These are phyloP conservation scores for Cutaneotrichosporon sp. DNA, from an alignment of 1,284 basidiomycete species.

Conservation along the genomic window DNA sequence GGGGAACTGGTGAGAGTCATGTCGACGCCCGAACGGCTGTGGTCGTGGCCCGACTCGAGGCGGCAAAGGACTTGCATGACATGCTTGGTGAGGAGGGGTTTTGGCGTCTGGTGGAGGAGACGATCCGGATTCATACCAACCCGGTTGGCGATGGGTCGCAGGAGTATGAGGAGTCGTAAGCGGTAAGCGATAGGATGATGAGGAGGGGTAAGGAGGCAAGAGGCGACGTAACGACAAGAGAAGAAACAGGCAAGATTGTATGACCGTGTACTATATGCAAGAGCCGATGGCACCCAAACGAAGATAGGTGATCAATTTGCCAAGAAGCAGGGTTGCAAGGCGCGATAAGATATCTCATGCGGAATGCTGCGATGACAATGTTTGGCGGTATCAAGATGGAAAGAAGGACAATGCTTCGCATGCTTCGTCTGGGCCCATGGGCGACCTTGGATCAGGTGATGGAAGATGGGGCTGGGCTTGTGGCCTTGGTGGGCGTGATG, in stretches of 20 bases:
- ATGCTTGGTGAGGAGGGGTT: slow-evolving; percentile 30
- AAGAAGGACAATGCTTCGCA: too few species aligned
- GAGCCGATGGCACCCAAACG: too few species aligned
- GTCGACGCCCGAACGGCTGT: slow-evolving; percentile 7
- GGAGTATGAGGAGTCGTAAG: slow-evolving; percentile 16
- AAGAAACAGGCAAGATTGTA: not conserved
- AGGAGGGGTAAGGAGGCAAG: not conserved
- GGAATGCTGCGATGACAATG: too few species aligned
- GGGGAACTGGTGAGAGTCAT: not conserved
- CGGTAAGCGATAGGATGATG: not conserved
- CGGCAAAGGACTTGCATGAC: slow-evolving; percentile 36
- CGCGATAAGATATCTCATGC: not conserved
- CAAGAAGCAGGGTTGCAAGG: too few species aligned
- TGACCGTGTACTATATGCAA: slow-evolving; percentile 5
- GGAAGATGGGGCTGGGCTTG: too few species aligned
- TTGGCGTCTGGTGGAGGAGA: slow-evolving; percentile 42
- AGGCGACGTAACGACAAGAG: not conserved
- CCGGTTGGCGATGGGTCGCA: slow-evolving; percentile 12
- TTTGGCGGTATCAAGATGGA: too few species aligned
- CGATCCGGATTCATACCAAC: slow-evolving; percentile 20
- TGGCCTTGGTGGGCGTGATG: too few species aligned
- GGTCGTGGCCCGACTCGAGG: slow-evolving; percentile 34
- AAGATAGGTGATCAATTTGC: too few species aligned
- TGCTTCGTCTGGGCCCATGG: too few species aligned
- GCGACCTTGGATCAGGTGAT: too few species aligned